phyloP scores from a whole-genome alignment of 805 yeast genomes.

The Teunomyces funiuensis region DNA sequence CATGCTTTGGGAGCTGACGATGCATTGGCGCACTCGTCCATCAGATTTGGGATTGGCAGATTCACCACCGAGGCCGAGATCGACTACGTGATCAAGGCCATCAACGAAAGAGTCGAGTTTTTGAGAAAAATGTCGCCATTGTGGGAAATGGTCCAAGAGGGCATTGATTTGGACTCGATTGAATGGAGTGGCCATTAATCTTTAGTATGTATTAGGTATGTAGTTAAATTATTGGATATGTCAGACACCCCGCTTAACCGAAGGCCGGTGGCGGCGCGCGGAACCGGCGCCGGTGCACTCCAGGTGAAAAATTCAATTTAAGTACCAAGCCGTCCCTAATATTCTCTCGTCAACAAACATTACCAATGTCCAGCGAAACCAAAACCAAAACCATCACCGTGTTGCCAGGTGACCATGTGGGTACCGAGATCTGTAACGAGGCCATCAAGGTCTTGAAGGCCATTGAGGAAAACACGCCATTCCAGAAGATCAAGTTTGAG shows the following conservation, averaged over 20 bases:
- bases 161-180: conserved; percentile 88
- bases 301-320: not conserved
- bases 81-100: conserved; percentile 89
- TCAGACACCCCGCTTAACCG: not conserved
- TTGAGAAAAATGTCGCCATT: conserved; percentile 90
- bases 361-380: conserved; percentile 3
- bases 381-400: conserved; percentile 71
- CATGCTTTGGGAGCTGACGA: conserved; percentile 98
- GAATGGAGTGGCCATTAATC: conserved; percentile 95
- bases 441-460: conserved; percentile 90
- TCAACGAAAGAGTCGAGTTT: conserved; percentile 84
- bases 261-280: not conserved
- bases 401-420: conserved; percentile 96
- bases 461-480: conserved; percentile 52
- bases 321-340: not conserved
- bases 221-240: no score
- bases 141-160: conserved; percentile 99
- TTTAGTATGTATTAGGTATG: not conserved
- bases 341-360: not conserved
- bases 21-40: conserved; percentile 97
- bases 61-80: conserved; percentile 96
- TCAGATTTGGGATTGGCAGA: conserved; percentile 95
- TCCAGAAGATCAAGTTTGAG: conserved; percentile 56
- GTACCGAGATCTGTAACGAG: conserved; percentile 84
- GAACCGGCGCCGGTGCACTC: not conserved